Evolutionary conservation across 495 filamentous ascomycete genomes (phyloP).

Genomic region (Xylaria telfairii): DNA sequence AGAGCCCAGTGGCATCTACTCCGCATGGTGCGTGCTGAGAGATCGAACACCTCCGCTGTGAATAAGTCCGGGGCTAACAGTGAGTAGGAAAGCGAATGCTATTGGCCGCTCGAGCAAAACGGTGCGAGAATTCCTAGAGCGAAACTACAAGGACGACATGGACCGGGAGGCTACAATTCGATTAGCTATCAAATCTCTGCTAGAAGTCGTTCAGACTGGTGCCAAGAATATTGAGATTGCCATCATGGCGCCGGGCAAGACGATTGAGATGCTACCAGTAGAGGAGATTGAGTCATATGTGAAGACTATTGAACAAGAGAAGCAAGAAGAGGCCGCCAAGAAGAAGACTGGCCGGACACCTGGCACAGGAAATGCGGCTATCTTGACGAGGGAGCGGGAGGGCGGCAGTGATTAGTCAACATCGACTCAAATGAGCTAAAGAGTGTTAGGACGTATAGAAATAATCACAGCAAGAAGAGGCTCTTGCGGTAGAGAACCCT

Average conservation of each 20-base stretch:
- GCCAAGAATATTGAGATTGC: slow-evolving; percentile 99
- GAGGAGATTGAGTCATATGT: slow-evolving; percentile 97
- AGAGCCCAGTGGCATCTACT: slow-evolving; percentile 97
- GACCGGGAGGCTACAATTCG: slow-evolving; percentile 95
- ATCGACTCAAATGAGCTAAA: neutral
- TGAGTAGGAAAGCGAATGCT: slow-evolving; percentile 93
- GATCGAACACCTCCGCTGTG: neutral
- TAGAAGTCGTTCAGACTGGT: slow-evolving; percentile 98
- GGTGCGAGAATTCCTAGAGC: slow-evolving; percentile 95
- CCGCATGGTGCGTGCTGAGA: slow-evolving; percentile 75
- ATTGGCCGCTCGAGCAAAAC: slow-evolving; percentile 99
- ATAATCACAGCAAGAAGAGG: slow-evolving; percentile 26
- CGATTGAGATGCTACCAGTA: slow-evolving; percentile 90
- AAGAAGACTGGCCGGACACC: slow-evolving; percentile 87
- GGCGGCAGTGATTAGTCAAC: slow-evolving; percentile 44
- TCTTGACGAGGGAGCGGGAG: slow-evolving; percentile 71
- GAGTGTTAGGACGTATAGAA: slow-evolving; percentile 29
- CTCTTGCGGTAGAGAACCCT: slow-evolving; percentile 5
- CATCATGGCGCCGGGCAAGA: slow-evolving; percentile 94
- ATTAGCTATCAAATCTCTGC: slow-evolving; percentile 93
- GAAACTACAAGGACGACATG: slow-evolving; percentile 98
- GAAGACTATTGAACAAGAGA: slow-evolving; percentile 98
- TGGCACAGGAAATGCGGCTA: slow-evolving; percentile 78
- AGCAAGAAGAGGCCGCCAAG: slow-evolving; percentile 96
- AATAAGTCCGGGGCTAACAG: slow-evolving; percentile 2